These are phyloP conservation scores for Blastobotrys ciferrii DNA, from an alignment of 1,139 yeast genomes.

Conservation along the genomic window DNA sequence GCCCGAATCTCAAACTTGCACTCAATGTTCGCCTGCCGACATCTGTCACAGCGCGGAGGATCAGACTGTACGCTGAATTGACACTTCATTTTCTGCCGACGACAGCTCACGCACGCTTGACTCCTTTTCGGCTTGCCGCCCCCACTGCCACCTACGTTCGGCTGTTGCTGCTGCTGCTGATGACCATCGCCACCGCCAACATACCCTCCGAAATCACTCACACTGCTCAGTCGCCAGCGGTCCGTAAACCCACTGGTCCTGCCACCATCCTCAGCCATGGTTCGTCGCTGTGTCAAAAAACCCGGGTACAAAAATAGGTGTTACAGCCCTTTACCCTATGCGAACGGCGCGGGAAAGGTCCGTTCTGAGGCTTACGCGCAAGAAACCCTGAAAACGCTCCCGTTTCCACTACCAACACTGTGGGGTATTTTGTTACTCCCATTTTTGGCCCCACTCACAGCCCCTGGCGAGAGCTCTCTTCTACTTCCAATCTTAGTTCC, in stretches of 20 bases:
- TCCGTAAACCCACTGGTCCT: not conserved
- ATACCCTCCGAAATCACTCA: not conserved
- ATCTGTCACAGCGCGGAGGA: constrained; percentile 27
- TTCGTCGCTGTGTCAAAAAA: too few species aligned
- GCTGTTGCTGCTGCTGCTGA: not conserved
- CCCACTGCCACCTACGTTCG: not conserved
- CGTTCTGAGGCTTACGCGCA: too few species aligned
- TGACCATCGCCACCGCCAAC: not conserved
- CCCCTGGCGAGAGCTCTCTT: too few species aligned
- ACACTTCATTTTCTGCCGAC: constrained; percentile 27
- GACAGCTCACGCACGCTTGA: constrained; percentile 27
- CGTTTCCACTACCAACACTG: too few species aligned
- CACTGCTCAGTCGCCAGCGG: constrained; percentile 4
- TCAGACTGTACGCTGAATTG: constrained; percentile 21
- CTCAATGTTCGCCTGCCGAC: constrained; percentile 22
- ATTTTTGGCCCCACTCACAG: too few species aligned
- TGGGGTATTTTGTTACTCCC: too few species aligned
- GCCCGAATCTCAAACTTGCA: constrained; percentile 25
- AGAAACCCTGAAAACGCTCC: too few species aligned
- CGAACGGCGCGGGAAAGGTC: too few species aligned
- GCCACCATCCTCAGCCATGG: not conserved
- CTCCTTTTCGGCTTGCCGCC: constrained; percentile 22
- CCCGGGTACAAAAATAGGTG: too few species aligned
- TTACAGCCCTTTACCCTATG: too few species aligned
- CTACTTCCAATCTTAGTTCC: too few species aligned